Conservation (phyloP, 768 basidiomycete species). For the Tylopilus subfusipes region DNA sequence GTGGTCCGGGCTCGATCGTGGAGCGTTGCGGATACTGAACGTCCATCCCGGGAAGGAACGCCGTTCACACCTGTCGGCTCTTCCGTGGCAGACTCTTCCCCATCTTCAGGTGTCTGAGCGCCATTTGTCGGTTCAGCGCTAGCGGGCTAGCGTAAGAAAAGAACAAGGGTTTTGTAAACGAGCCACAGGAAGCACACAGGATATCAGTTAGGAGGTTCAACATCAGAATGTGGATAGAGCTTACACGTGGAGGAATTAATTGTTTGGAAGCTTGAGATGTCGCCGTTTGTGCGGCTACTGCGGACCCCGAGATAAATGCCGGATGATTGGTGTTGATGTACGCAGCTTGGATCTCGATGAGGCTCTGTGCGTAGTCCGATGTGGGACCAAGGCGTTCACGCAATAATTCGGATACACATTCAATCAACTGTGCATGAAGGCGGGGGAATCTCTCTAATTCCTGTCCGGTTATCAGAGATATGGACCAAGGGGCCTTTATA, state of each 20-base stretch:
- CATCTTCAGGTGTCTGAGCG: constrained; percentile 49
- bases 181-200: constrained; percentile 15
- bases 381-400: constrained; percentile 95
- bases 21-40: constrained; percentile 73
- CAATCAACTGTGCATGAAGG: constrained; percentile 89
- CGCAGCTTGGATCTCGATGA: constrained; percentile 96
- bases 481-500: neutral
- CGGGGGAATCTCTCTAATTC: constrained; percentile 95
- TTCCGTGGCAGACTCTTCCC: constrained; percentile 61
- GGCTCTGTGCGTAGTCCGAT: constrained; percentile 91
- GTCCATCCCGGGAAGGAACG: constrained; percentile 49
- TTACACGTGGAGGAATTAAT: constrained; percentile 50
- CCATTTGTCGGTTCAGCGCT: constrained; percentile 63
- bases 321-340: constrained; percentile 99
- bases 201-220: constrained; percentile 7
- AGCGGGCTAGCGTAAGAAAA: constrained; percentile 44
- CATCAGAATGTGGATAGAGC: constrained; percentile 23
- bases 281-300: constrained; percentile 53
- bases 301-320: constrained; percentile 81
- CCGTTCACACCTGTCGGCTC: constrained; percentile 55
- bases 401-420: constrained; percentile 94
- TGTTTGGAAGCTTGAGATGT: constrained; percentile 41
- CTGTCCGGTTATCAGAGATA: constrained; percentile 39
- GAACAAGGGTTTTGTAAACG: constrained; percentile 1
- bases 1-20: constrained; percentile 68